phyloP scores from a whole-genome alignment of 208 protist genomes.

The Wallacemonas sp. region DNA sequence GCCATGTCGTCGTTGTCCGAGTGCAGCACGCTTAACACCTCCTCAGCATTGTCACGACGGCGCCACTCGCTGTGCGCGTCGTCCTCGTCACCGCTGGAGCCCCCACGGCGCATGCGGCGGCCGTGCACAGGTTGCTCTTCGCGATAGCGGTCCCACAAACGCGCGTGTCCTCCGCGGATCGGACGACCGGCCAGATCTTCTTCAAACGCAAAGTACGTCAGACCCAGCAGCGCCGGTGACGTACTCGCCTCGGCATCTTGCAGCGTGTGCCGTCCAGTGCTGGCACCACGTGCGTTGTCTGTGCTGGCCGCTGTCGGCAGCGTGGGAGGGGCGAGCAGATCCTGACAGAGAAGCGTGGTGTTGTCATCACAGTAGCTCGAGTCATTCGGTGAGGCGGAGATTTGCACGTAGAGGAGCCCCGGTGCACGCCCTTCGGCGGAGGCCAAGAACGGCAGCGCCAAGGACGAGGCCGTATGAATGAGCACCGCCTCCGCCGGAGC shows the following conservation, averaged over 20 bases:
- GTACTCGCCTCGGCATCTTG: neutral
- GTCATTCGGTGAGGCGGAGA: constrained; percentile 43
- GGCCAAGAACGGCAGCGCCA: constrained; percentile 1
- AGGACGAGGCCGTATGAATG: neutral
- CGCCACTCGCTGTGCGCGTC: neutral
- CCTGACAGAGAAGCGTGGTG: neutral
- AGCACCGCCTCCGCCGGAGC: constrained; percentile 1
- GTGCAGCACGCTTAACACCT: neutral
- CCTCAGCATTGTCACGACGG: neutral
- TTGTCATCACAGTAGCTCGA: constrained; percentile 20
- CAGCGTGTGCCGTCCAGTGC: no score
- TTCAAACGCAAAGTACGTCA: neutral
- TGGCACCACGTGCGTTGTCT: no score
- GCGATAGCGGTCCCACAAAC: constrained; percentile 1
- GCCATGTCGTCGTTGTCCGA: neutral
- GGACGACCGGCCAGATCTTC: constrained; percentile 7
- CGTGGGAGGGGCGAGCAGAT: neutral
- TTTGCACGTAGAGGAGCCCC: constrained; percentile 48
- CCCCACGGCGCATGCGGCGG: neutral
- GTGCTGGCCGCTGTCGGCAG: no score
- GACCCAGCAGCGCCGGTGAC: neutral
- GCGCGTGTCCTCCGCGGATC: constrained; percentile 1
- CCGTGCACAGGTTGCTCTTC: constrained; percentile 6
- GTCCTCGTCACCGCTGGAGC: neutral
- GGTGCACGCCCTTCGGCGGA: constrained; percentile 17